phyloP scores from a whole-genome alignment of 441 rosid species.

The Pelargonium citronellum region DNA sequence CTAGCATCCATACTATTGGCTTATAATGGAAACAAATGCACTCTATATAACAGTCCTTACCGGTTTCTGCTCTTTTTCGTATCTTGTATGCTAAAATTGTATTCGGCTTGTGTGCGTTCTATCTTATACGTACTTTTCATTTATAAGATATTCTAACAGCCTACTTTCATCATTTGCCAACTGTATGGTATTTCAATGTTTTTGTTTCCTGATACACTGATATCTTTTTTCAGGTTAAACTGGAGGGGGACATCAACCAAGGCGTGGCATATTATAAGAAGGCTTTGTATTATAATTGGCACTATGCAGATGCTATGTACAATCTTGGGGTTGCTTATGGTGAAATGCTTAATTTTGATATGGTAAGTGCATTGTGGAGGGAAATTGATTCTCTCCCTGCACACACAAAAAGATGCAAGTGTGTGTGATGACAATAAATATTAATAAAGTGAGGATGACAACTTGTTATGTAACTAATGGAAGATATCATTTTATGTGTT shows the following conservation, averaged over 20 bases:
- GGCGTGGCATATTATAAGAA: conserved; percentile 95
- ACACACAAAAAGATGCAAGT: neutral
- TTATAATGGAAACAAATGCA: no score
- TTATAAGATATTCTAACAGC: no score
- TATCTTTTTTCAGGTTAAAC: conserved; percentile 61
- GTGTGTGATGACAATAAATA: neutral
- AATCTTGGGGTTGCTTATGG: conserved; percentile 99
- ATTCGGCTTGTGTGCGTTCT: neutral
- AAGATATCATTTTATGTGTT: neutral
- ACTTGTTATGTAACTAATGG: neutral
- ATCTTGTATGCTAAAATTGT: no score
- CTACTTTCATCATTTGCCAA: no score
- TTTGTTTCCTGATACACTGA: conserved; percentile 32
- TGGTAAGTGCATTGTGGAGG: conserved; percentile 44
- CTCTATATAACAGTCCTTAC: no score
- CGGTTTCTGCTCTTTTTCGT: no score
- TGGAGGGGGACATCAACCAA: conserved; percentile 93
- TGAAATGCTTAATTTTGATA: conserved; percentile 92
- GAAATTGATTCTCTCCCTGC: neutral
- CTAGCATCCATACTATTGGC: no score
- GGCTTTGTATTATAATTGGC: conserved; percentile 97
- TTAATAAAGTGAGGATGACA: neutral
- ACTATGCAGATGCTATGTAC: conserved; percentile 99
- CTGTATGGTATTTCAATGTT: conserved; percentile 9
- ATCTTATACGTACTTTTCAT: neutral